Percentiles rank a stretch among this genome's conserved stretches.
Evolutionary conservation across 2,329 filamentous ascomycete genomes (phyloP).

Genomic region (Blumeria hordei): DNA sequence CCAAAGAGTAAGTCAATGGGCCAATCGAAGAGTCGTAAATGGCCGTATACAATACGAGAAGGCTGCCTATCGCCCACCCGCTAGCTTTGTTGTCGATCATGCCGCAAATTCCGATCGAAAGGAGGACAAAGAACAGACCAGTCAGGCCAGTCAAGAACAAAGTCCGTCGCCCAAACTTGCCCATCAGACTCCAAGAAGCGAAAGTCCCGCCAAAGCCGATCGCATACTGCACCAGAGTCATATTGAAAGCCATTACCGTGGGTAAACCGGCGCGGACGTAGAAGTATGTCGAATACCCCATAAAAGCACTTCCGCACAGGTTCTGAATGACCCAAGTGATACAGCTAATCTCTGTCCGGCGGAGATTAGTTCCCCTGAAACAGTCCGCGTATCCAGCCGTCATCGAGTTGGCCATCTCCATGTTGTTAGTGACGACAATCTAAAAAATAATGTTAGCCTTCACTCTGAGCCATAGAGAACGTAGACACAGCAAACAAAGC

Average conservation of each 20-base stretch:
- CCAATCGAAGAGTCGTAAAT: constrained; percentile 22
- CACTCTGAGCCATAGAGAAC: constrained; percentile 4
- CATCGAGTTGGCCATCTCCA: constrained; percentile 43
- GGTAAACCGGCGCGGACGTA: constrained; percentile 33
- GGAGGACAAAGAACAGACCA: constrained; percentile 26
- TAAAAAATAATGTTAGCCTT: constrained; percentile 14
- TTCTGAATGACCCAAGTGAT: constrained; percentile 34
- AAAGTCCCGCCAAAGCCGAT: constrained; percentile 36
- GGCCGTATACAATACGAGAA: constrained; percentile 19
- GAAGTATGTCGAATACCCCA: constrained; percentile 37
- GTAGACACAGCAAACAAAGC: neutral
- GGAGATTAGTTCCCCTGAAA: constrained; percentile 23
- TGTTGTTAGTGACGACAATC: constrained; percentile 67
- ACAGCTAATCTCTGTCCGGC: constrained; percentile 28
- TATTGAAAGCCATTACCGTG: constrained; percentile 28
- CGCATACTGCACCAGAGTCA: constrained; percentile 37
- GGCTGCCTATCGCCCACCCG: constrained; percentile 14
- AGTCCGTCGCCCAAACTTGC: constrained; percentile 33
- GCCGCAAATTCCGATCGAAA: constrained; percentile 19
- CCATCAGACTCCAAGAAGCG: constrained; percentile 39
- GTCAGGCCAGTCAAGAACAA: constrained; percentile 36
- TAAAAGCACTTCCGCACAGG: constrained; percentile 36
- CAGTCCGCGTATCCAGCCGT: constrained; percentile 58
- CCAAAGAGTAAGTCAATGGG: constrained; percentile 20
- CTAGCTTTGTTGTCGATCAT: constrained; percentile 13